These are phyloP conservation scores for Obba rivulosa DNA, from an alignment of 768 basidiomycete species.

Conservation along the genomic window DNA sequence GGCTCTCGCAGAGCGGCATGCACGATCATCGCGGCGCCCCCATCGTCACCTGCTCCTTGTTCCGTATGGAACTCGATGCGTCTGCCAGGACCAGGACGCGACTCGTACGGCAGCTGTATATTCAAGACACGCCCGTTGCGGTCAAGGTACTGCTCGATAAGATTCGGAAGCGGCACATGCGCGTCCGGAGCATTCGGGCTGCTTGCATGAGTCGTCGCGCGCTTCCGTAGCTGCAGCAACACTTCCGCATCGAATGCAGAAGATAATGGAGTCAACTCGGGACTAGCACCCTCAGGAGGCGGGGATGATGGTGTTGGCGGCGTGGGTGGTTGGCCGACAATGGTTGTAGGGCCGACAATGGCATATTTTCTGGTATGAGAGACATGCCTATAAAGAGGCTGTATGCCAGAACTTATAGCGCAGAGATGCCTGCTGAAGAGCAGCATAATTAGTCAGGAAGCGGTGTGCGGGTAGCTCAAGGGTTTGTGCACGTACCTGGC, in stretches of 20 bases:
- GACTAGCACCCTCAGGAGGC: neutral
- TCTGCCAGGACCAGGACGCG: conserved; percentile 33
- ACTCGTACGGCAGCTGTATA: conserved; percentile 43
- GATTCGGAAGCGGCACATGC: conserved; percentile 17
- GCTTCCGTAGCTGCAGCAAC: conserved; percentile 15
- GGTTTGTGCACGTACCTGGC: too few species aligned
- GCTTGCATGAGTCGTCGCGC: neutral
- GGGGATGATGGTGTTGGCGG: conserved; percentile 8
- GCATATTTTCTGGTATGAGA: conserved; percentile 14
- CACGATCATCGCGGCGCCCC: conserved; percentile 43
- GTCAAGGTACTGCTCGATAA: conserved; percentile 40
- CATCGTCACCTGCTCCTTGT: conserved; percentile 15
- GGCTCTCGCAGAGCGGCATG: conserved; percentile 36
- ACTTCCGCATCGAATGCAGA: conserved; percentile 17
- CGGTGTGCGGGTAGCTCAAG: too few species aligned
- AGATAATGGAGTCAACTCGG: neutral
- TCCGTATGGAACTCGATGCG: conserved; percentile 22
- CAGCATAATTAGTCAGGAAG: too few species aligned
- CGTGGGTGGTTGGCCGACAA: conserved; percentile 18
- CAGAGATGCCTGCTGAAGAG: too few species aligned
- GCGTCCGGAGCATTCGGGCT: neutral
- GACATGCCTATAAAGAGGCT: too few species aligned
- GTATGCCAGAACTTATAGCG: too few species aligned
- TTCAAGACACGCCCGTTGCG: conserved; percentile 38
- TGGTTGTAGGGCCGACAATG: conserved; percentile 17